Evolutionary conservation across 108 stramenopile genomes (phyloP).

Genomic region (Nitzschia sp.): DNA sequence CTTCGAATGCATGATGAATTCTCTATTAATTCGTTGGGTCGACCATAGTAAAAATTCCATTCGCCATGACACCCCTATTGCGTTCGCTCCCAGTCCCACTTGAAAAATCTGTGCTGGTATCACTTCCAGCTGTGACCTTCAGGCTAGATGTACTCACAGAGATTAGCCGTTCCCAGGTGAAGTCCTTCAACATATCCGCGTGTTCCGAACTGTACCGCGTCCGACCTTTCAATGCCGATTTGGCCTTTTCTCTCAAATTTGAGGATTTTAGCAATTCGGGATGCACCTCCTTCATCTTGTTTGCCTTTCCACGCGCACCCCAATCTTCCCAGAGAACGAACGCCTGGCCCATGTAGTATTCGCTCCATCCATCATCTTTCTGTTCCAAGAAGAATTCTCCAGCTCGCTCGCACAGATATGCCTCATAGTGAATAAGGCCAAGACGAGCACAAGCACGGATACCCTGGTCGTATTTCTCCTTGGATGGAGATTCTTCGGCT

Average conservation of each 20-base stretch:
- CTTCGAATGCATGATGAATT: no score
- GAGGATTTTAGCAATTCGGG: constrained; percentile 15
- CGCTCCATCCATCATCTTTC: constrained; percentile 27
- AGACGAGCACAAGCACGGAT: constrained; percentile 29
- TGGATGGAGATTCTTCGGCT: constrained; percentile 36
- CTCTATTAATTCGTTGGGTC: no score
- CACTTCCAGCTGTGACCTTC: no score
- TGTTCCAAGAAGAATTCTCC: constrained; percentile 29
- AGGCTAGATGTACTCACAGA: background rate
- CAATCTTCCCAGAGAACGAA: constrained; percentile 42
- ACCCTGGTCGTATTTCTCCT: constrained; percentile 29
- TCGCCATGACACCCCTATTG: no score
- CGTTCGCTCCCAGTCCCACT: no score
- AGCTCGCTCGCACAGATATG: constrained; percentile 35
- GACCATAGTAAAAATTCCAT: no score
- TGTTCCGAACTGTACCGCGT: constrained; percentile 26
- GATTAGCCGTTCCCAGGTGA: constrained; percentile 8
- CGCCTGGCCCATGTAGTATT: constrained; percentile 38
- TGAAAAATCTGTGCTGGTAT: no score
- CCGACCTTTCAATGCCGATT: constrained; percentile 25
- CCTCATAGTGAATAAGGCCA: constrained; percentile 39
- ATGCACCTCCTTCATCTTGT: constrained; percentile 8
- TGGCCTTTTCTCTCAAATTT: constrained; percentile 10
- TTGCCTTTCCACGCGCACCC: constrained; percentile 45
- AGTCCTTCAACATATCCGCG: constrained; percentile 6